These are phyloP conservation scores for Apiospora saccharicola DNA, from an alignment of 2,329 filamentous ascomycete genomes.

Conservation along the genomic window DNA sequence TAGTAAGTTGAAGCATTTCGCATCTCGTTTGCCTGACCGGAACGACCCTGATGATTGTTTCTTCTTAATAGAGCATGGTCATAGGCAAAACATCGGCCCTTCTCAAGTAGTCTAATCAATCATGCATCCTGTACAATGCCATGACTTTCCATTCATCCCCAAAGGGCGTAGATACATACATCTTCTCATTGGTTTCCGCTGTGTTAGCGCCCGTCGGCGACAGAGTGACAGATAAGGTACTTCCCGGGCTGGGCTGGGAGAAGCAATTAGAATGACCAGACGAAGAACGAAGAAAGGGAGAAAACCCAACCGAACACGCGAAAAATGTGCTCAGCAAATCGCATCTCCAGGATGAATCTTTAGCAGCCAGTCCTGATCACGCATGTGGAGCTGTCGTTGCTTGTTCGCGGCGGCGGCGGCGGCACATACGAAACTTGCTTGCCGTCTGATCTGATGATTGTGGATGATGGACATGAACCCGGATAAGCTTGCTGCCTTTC, in stretches of 20 bases:
- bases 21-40: not conserved
- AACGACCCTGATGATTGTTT: not conserved
- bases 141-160: not conserved
- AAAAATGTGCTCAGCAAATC: conserved; percentile 13
- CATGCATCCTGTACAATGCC: not conserved
- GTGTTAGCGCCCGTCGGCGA: conserved; percentile 9
- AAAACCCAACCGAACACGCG: not conserved
- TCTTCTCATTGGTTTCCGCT: not conserved
- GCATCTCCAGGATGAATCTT: not conserved
- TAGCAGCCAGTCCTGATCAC: conserved; percentile 1
- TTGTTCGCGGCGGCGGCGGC: conserved; percentile 10
- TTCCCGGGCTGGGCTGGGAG: not conserved
- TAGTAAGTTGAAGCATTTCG: not conserved
- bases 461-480: conserved; percentile 8
- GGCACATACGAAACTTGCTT: conserved; percentile 21
- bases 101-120: conserved; percentile 8
- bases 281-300: not conserved
- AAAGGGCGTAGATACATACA: not conserved
- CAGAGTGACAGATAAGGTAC: conserved; percentile 14
- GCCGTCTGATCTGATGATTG: not conserved
- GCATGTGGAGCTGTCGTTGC: conserved; percentile 8
- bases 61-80: not conserved
- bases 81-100: conserved; percentile 2
- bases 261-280: not conserved
- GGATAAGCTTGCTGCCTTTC: conserved; percentile 9